Base-by-base conservation (phyloP, 1,284 basidiomycete genomes). In the Trametes versicolor region DNA sequence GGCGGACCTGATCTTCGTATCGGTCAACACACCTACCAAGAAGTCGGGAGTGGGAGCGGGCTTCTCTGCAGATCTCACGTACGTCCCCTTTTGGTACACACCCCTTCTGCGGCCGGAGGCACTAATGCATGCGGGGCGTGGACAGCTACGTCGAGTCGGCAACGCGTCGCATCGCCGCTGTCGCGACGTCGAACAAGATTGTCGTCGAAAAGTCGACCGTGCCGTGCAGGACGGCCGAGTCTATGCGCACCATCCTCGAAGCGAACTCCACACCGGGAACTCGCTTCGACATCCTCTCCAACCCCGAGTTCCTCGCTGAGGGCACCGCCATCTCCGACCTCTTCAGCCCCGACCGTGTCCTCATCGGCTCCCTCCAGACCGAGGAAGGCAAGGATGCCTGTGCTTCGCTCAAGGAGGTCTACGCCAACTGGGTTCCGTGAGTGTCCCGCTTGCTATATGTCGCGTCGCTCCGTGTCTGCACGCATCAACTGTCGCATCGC, bases 201-300 rank as follows among this genome's bases (percentile, higher is more conserved):
- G 97, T 99, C 69, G 97, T 99, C 63, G 98, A 99, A 78, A 99
- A 99, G 81, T 99, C 97, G 21, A 99, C 97, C 3, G 97, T 99
- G 32, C 97, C 97, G 41, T 99, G 97, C 83, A 91, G 97, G 70
- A 99, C 97, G 10, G 97, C 97, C 65, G 95, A 98, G 78, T 97
- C 96, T 29, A 99, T 99, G 97, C 93, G 97, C 74, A 97, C 95
- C 64, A 98, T 99, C 78, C 91, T 99, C 68, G 97, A 99, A 80
- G 95, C 97, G 73, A 99, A 99, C 86, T 97, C 96, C 41, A 95
- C 92, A 77, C 90, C 93, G 60, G 91, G 91, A 69, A 93, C 93
- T 80, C 89, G 88, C 66, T 99, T 99, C 78, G 96, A 99, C 79
- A 99, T 99, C 76, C 90, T 99, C 68, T 99, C 97, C 75, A 99